A percentile compares a stretch with the other conserved stretches of the same genome.
Evolutionary conservation across 2,329 filamentous ascomycete species (phyloP).

Genomic region (Microsporum canis): DNA sequence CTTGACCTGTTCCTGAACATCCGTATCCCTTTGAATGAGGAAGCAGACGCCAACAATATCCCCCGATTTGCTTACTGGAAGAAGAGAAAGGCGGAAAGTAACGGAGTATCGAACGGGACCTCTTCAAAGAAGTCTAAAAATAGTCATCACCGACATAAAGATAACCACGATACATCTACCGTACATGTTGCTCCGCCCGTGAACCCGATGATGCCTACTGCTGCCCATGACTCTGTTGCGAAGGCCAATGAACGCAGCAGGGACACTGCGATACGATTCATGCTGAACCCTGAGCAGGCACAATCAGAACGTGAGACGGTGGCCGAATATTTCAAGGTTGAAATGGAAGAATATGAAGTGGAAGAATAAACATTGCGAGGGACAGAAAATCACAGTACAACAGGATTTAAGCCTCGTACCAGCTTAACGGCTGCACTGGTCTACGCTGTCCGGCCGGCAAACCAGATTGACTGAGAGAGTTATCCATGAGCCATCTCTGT

Average conservation of each 20-base stretch:
- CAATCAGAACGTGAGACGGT: constrained; percentile 58
- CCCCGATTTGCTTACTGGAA: constrained; percentile 53
- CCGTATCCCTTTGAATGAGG: constrained; percentile 75
- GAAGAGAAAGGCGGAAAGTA: constrained; percentile 17
- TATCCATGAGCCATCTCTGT: not conserved
- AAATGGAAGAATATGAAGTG: constrained; percentile 56
- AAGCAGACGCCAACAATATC: constrained; percentile 53
- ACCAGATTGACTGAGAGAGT: not conserved
- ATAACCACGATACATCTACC: constrained; percentile 14
- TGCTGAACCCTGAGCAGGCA: constrained; percentile 70
- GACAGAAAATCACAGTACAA: not conserved
- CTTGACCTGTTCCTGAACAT: constrained; percentile 72
- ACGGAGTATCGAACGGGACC: constrained; percentile 15
- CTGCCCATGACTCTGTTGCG: constrained; percentile 35
- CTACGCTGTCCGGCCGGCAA: not conserved
- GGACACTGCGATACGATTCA: constrained; percentile 76
- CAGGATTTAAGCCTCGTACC: not conserved
- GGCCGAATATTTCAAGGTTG: constrained; percentile 57
- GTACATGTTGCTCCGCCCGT: constrained; percentile 19
- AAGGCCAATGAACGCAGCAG: constrained; percentile 36
- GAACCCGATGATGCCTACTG: constrained; percentile 36
- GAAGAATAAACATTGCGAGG: constrained; percentile 21
- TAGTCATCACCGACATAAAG: constrained; percentile 9
- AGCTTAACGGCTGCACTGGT: not conserved
- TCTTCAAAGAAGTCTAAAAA: constrained; percentile 13